A percentile compares a stretch with the other conserved stretches of the same genome.
Conservation (phyloP, 1,284 basidiomycete genomes). For the Ceratobasidium sp. region DNA sequence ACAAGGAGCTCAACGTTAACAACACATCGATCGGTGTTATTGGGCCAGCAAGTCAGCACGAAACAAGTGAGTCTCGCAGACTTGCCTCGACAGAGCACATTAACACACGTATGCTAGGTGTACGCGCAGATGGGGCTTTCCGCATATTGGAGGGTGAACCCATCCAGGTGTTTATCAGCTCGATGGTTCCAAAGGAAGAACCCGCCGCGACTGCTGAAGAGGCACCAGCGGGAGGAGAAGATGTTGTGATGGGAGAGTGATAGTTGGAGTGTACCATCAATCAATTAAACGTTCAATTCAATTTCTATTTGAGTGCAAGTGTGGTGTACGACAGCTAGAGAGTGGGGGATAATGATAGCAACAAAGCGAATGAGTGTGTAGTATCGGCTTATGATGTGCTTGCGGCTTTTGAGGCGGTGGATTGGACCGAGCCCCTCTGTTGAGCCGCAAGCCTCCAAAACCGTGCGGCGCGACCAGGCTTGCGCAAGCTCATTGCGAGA, state of each 20-base stretch:
- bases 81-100: not conserved
- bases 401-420: not conserved
- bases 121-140: constrained; percentile 67
- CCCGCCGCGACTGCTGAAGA: constrained; percentile 53
- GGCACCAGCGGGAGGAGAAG: constrained; percentile 61
- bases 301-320: constrained; percentile 23
- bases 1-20: constrained; percentile 90
- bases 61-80: constrained; percentile 56
- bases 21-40: constrained; percentile 96
- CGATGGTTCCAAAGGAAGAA: constrained; percentile 72
- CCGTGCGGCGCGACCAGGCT: constrained; percentile 75
- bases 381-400: constrained; percentile 18
- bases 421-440: constrained; percentile 1
- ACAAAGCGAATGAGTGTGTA: constrained; percentile 18
- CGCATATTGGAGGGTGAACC: constrained; percentile 82
- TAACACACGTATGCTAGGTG: constrained; percentile 50
- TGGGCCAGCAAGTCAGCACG: constrained; percentile 71
- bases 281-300: constrained; percentile 44
- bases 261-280: constrained; percentile 46
- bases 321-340: constrained; percentile 24
- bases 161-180: constrained; percentile 75
- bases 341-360: constrained; percentile 42
- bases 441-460: constrained; percentile 62
- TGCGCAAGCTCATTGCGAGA: constrained; percentile 75
- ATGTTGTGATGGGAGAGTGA: constrained; percentile 83